phyloP scores from a whole-genome alignment of 495 filamentous ascomycete genomes.

The Pyrenula massariospora region DNA sequence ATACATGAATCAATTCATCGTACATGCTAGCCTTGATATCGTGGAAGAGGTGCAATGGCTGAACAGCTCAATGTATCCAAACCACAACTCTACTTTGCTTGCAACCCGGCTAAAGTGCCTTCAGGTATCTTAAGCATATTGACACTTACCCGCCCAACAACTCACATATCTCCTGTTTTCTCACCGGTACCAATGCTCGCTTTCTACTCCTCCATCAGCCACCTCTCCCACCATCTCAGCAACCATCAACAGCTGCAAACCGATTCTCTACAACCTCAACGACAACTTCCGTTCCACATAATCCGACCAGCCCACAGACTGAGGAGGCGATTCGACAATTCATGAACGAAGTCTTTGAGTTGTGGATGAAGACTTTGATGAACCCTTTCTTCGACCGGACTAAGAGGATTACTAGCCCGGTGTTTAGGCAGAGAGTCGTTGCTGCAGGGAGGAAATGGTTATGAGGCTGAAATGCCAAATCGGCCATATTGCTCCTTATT shows the following conservation, averaged over 20 bases:
- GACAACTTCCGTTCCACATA: conserved; percentile 57
- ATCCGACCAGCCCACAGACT: conserved; percentile 73
- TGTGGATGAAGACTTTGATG: conserved; percentile 94
- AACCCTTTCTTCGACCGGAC: conserved; percentile 83
- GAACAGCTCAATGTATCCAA: conserved; percentile 57
- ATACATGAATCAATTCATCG: conserved; percentile 94
- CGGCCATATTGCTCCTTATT: too few relatives aligned
- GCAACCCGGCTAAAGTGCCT: conserved; percentile 1
- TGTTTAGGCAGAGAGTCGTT: conserved; percentile 69
- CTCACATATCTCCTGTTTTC: conserved; percentile 81
- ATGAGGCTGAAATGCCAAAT: too few relatives aligned
- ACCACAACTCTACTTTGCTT: neutral
- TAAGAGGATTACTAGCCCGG: conserved; percentile 69
- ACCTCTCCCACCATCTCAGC: conserved; percentile 29
- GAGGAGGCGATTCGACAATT: conserved; percentile 92
- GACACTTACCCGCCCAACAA: conserved; percentile 74
- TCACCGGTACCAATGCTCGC: conserved; percentile 57
- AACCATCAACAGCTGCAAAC: conserved; percentile 13
- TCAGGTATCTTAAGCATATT: conserved; percentile 87
- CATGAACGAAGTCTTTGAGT: conserved; percentile 87
- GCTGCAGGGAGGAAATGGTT: conserved; percentile 91
- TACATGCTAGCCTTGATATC: conserved; percentile 84
- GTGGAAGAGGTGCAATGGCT: conserved; percentile 94
- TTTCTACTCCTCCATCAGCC: conserved; percentile 87
- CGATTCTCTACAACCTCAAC: conserved; percentile 34